These are phyloP conservation scores for Scleromitrula shiraiana DNA, from an alignment of 2,329 filamentous ascomycete species.

Conservation along the genomic window DNA sequence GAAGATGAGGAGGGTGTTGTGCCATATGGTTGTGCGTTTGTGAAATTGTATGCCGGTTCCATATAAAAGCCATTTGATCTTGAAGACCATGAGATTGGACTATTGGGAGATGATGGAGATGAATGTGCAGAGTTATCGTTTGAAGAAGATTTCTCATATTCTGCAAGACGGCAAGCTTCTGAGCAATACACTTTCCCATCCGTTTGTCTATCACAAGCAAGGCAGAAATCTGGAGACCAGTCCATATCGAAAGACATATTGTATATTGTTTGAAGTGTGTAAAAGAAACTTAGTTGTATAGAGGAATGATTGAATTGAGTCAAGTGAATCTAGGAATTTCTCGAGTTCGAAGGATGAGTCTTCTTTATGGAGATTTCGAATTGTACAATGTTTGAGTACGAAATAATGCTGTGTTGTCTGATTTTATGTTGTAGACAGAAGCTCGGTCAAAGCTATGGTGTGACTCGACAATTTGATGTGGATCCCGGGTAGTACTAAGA, in stretches of 20 bases:
- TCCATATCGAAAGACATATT: conserved; percentile 30
- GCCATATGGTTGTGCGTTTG: conserved; percentile 51
- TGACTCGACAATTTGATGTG: conserved; percentile 26
- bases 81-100: conserved; percentile 44
- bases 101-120: conserved; percentile 39
- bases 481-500: conserved; percentile 20
- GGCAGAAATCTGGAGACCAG: conserved; percentile 89
- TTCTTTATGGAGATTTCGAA: conserved; percentile 6
- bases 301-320: conserved; percentile 1
- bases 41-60: conserved; percentile 69
- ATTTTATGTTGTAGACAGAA: conserved; percentile 11
- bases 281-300: background rate
- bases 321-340: background rate
- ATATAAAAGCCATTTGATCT: conserved; percentile 54
- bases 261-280: conserved; percentile 10
- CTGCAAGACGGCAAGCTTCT: conserved; percentile 79
- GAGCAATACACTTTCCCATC: conserved; percentile 82
- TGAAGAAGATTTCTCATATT: conserved; percentile 65
- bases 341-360: conserved; percentile 5
- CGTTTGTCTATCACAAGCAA: conserved; percentile 86
- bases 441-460: conserved; percentile 20
- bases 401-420: conserved; percentile 12
- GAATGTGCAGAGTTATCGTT: conserved; percentile 49
- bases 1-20: conserved; percentile 37
- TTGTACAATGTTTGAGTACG: background rate